Conservation (phyloP, 1,284 basidiomycete genomes). For the Phylloporus gajari region DNA sequence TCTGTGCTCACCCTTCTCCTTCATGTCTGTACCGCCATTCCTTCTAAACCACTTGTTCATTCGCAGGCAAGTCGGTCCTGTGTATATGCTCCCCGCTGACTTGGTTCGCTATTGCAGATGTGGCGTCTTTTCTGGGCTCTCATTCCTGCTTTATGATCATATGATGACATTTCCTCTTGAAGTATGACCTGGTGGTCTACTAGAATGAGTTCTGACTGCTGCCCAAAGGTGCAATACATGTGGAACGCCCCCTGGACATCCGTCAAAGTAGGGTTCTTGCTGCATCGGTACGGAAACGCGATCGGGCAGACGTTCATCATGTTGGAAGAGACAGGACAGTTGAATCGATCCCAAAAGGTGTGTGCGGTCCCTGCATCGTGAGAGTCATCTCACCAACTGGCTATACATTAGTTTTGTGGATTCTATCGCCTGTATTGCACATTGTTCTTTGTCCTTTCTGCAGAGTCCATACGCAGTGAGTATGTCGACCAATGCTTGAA, state of each 20-base stretch:
- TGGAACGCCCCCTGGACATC: slow-evolving; percentile 3
- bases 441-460: not conserved
- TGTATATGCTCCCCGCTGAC: not conserved
- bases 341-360: not conserved
- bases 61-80: slow-evolving; percentile 4
- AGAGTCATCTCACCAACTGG: not conserved
- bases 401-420: not conserved
- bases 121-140: slow-evolving; percentile 1
- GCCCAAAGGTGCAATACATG: slow-evolving; percentile 17
- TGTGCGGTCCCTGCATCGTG: not conserved
- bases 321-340: slow-evolving; percentile 5
- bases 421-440: not conserved
- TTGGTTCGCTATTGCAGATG: not conserved
- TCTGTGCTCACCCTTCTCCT: not conserved
- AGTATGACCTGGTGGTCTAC: slow-evolving; percentile 9
- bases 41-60: not conserved
- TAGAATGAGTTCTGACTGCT: not conserved
- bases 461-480: not conserved
- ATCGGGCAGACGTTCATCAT: slow-evolving; percentile 1
- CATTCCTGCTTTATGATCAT: slow-evolving; percentile 10
- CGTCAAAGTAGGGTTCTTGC: not conserved
- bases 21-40: not conserved
- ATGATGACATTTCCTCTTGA: slow-evolving; percentile 22
- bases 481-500: not conserved
- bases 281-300: slow-evolving; percentile 4